Evolutionary conservation across 108 stramenopile genomes (phyloP).

Genomic region (Tribonema minus): DNA sequence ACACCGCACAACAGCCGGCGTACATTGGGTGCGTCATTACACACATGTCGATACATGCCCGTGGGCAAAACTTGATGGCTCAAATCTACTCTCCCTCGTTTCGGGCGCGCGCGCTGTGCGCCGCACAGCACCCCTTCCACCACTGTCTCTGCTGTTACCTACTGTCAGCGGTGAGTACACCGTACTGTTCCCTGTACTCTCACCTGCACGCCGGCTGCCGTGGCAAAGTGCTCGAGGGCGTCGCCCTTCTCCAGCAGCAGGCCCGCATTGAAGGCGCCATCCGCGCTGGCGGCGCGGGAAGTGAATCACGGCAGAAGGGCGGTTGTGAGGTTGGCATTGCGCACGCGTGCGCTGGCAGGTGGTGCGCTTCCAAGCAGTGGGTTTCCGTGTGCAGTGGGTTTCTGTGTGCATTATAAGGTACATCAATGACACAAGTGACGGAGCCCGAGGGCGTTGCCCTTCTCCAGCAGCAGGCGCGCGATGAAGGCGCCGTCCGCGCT

Average conservation of each 20-base stretch:
- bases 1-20: no score
- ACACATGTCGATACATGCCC: neutral
- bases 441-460: neutral
- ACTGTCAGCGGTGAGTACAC: neutral
- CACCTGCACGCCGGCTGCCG: neutral
- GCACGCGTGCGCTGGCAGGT: neutral
- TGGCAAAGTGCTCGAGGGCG: conserved; percentile 1
- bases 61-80: neutral
- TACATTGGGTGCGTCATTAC: no score
- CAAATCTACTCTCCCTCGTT: neutral
- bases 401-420: neutral
- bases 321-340: neutral
- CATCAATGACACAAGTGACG: neutral
- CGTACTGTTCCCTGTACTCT: no score
- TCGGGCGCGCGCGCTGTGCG: no score
- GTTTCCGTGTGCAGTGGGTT: neutral
- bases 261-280: conserved; percentile 29
- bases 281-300: neutral
- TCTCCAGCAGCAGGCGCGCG: neutral
- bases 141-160: neutral
- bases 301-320: neutral
- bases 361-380: no score
- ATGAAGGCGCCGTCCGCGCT: no score
- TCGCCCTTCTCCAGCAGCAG: conserved; percentile 25
- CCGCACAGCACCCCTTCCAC: no score